These are phyloP conservation scores for Arabis hirsuta DNA, from an alignment of 345 rosid genomes.

Conservation along the genomic window DNA sequence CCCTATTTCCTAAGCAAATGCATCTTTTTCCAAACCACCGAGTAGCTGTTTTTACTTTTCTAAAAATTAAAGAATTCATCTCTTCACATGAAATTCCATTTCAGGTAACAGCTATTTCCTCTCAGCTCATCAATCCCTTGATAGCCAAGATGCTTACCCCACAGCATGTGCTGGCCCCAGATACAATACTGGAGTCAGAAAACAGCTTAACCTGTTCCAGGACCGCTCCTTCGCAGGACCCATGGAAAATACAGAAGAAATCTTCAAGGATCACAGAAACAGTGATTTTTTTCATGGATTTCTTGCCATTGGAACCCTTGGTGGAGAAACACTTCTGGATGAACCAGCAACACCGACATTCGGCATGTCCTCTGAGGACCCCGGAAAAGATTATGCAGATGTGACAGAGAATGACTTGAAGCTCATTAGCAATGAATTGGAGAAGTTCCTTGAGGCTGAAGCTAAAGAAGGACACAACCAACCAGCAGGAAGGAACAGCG, in stretches of 20 bases:
- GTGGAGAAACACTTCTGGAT: slow-evolving; percentile 54
- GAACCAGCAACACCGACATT: slow-evolving; percentile 80
- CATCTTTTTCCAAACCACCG: slow-evolving; percentile 8
- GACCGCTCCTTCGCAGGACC: slow-evolving; percentile 50
- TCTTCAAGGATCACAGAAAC: slow-evolving; percentile 49
- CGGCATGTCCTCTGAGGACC: slow-evolving; percentile 54
- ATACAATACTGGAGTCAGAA: slow-evolving; percentile 45
- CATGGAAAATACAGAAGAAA: slow-evolving; percentile 36
- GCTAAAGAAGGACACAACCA: slow-evolving; percentile 68
- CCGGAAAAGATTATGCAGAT: slow-evolving; percentile 47
- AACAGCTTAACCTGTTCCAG: slow-evolving; percentile 47
- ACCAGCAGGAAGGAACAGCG: slow-evolving; percentile 69
- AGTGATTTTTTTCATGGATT: slow-evolving; percentile 76
- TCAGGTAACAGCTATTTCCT: slow-evolving; percentile 68
- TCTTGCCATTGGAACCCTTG: slow-evolving; percentile 91
- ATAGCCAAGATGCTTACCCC: slow-evolving; percentile 49
- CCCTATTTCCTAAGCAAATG: slow-evolving; percentile 19
- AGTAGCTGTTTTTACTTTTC: slow-evolving; percentile 17
- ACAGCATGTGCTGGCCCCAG: slow-evolving; percentile 51
- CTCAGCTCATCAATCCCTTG: slow-evolving; percentile 53
- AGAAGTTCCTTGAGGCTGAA: slow-evolving; percentile 82
- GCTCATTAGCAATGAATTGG: slow-evolving; percentile 61
- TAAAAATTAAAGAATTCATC: slow-evolving; percentile 11
- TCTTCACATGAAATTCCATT: slow-evolving; percentile 38
- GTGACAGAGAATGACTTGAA: slow-evolving; percentile 72